A percentile compares a stretch with the other conserved stretches of the same genome.
Evolutionary conservation across 306 rosid species (phyloP).

Genomic region (Sicyos edulis): DNA sequence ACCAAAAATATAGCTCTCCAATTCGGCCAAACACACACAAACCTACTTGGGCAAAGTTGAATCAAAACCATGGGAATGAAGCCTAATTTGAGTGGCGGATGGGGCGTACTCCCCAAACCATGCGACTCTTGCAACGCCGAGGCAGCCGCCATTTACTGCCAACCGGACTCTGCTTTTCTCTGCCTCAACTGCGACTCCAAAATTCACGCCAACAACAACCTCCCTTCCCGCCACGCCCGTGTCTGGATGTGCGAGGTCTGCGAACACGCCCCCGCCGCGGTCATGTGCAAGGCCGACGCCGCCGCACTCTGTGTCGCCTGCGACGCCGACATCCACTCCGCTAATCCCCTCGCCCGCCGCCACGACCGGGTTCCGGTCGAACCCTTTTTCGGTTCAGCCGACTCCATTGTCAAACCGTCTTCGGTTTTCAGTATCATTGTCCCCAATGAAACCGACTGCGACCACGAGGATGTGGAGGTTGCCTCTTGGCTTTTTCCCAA

Average conservation of each 20-base stretch:
- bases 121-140: conserved; percentile 70
- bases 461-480: conserved; percentile 26
- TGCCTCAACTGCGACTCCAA: conserved; percentile 68
- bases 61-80: conserved; percentile 47
- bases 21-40: background rate
- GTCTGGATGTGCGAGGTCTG: conserved; percentile 96
- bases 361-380: conserved; percentile 90
- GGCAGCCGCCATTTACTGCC: conserved; percentile 60
- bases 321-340: conserved; percentile 89
- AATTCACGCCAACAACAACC: conserved; percentile 58
- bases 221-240: conserved; percentile 66
- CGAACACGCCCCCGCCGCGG: conserved; percentile 86
- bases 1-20: too few species aligned
- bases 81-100: conserved; percentile 33
- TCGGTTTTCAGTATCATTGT: conserved; percentile 29
- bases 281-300: conserved; percentile 96
- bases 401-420: conserved; percentile 44
- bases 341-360: conserved; percentile 80
- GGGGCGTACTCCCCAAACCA: conserved; percentile 50
- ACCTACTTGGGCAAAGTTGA: background rate
- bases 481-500: conserved; percentile 47
- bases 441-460: conserved; percentile 24
- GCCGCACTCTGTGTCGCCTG: conserved; percentile 85
- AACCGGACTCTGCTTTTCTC: conserved; percentile 63
- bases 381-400: conserved; percentile 64